Evolutionary conservation across 2,329 filamentous ascomycete species (phyloP).

Genomic region (Talaromyces rugulosus): DNA sequence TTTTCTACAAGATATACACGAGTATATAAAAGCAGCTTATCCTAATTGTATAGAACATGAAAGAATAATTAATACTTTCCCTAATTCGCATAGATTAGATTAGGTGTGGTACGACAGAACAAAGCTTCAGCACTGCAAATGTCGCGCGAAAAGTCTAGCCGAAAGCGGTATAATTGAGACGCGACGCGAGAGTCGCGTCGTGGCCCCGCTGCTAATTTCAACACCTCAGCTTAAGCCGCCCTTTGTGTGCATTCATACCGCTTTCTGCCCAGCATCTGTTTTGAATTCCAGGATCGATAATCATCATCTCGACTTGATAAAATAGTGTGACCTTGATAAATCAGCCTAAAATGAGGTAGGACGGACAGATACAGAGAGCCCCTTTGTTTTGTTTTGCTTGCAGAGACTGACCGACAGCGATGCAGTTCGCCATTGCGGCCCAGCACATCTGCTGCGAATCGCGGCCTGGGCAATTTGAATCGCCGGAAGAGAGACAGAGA

Average conservation of each 20-base stretch:
- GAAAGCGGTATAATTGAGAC: not conserved
- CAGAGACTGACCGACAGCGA: not conserved
- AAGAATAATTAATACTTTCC: not conserved
- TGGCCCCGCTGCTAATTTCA: not conserved
- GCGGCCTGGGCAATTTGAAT: constrained; percentile 55
- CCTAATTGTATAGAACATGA: not conserved
- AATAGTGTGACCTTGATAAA: not conserved
- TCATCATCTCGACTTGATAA: not conserved
- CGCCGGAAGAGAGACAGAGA: constrained; percentile 63
- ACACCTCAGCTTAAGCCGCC: not conserved
- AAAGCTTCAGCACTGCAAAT: not conserved
- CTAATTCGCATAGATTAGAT: not conserved
- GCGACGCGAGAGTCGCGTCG: not conserved
- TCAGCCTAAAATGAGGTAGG: constrained; percentile 12
- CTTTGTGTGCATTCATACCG: not conserved
- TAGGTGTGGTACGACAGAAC: not conserved
- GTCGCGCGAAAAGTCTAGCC: not conserved
- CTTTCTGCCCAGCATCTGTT: not conserved
- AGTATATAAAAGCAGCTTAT: not conserved
- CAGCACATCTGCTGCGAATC: constrained; percentile 79
- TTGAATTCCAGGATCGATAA: not conserved
- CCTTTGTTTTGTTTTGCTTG: not conserved
- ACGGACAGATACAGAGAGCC: not conserved
- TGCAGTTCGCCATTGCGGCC: constrained; percentile 75
- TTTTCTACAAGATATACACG: not conserved